Conservation (phyloP, 192 early-diverging fungal species). For the Spinellus fusiger region DNA sequence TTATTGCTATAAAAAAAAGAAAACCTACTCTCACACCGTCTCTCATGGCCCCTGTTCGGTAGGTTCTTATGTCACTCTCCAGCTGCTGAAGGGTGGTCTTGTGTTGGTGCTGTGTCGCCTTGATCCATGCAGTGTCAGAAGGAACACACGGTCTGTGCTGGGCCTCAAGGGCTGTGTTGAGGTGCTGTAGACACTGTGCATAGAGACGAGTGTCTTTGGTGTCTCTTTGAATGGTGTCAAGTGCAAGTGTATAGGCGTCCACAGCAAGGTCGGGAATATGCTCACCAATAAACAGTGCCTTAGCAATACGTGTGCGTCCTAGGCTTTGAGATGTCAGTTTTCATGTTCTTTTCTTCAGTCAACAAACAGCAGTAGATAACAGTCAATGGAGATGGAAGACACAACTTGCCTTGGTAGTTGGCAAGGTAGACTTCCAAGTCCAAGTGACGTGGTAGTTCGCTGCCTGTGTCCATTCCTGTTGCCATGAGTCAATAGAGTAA, state of each 20-base stretch:
- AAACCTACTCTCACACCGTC: slow-evolving; percentile 74
- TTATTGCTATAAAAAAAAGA: not conserved
- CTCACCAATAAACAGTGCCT: slow-evolving; percentile 70
- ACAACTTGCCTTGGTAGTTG: slow-evolving; percentile 21
- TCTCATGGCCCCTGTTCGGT: slow-evolving; percentile 74
- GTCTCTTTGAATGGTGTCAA: slow-evolving; percentile 46
- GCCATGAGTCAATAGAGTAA: no score
- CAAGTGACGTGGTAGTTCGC: no score
- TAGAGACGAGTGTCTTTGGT: slow-evolving; percentile 50
- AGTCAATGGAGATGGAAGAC: no score
- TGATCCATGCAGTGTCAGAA: slow-evolving; percentile 43
- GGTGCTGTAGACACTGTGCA: slow-evolving; percentile 36
- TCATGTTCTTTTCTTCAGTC: not conserved
- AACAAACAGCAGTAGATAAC: not conserved
- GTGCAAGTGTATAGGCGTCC: slow-evolving; percentile 60
- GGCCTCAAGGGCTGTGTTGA: slow-evolving; percentile 47
- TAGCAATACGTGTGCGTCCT: slow-evolving; percentile 65
- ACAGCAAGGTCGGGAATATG: slow-evolving; percentile 58
- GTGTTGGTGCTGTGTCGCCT: slow-evolving; percentile 39
- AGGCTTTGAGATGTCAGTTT: not conserved
- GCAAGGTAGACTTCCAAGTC: slow-evolving; percentile 21
- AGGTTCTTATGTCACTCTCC: slow-evolving; percentile 72
- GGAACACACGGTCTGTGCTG: slow-evolving; percentile 29
- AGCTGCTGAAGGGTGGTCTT: slow-evolving; percentile 53
- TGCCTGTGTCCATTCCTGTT: no score